A percentile compares a stretch with the other conserved stretches of the same genome.
phyloP scores from a whole-genome alignment of 805 yeast genomes.

The Candida succiphila region DNA sequence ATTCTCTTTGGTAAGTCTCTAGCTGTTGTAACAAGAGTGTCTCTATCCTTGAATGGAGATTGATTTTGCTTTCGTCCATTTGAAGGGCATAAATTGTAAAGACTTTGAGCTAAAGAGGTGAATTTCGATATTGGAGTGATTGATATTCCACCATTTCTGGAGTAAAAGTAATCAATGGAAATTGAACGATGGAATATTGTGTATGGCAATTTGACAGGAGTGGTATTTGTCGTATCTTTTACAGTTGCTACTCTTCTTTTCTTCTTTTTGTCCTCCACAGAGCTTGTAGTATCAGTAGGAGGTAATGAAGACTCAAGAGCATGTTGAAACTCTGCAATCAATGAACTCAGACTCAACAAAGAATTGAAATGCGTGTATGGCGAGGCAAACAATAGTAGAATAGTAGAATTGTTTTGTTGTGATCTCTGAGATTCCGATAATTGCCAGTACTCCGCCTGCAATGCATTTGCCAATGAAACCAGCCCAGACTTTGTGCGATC shows the following conservation, averaged over 20 bases:
- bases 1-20: conserved; percentile 32
- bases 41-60: conserved; percentile 15
- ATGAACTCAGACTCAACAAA: conserved; percentile 32
- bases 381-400: conserved; percentile 40
- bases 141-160: conserved; percentile 22
- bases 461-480: conserved; percentile 3
- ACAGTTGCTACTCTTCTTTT: conserved; percentile 11
- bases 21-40: conserved; percentile 27
- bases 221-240: conserved; percentile 3
- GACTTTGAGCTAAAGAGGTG: conserved; percentile 36
- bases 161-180: conserved; percentile 28
- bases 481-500: conserved; percentile 14
- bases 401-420: conserved; percentile 19
- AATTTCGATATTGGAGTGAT: conserved; percentile 24
- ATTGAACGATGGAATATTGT: conserved; percentile 26
- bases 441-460: conserved; percentile 6
- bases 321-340: conserved; percentile 36
- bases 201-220: conserved; percentile 5
- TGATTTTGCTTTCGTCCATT: background rate
- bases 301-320: too few relatives aligned
- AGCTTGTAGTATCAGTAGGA: conserved; percentile 8
- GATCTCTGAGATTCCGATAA: conserved; percentile 1
- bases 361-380: conserved; percentile 33
- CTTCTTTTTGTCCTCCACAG: conserved; percentile 15
- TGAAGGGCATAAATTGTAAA: conserved; percentile 49